Evolutionary conservation across 108 stramenopile species (phyloP).

Genomic region (Mediolabrus comicus): DNA sequence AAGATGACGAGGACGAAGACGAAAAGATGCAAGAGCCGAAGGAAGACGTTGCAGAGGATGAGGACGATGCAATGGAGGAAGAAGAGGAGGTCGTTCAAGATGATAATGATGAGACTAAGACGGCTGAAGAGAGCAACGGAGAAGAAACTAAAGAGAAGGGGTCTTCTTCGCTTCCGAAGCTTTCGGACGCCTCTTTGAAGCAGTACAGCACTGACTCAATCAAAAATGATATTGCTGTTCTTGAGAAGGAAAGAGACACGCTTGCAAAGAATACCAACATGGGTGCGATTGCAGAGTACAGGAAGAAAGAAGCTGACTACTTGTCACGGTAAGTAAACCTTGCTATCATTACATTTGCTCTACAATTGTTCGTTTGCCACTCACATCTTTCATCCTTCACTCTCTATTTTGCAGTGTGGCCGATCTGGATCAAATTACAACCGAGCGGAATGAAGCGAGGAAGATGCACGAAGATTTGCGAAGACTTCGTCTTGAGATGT

Average conservation of each 20-base stretch:
- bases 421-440: conserved; percentile 92
- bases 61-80: conserved; percentile 37
- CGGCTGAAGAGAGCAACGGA: conserved; percentile 3
- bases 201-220: conserved; percentile 64
- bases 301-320: conserved; percentile 91
- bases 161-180: conserved; percentile 37
- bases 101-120: conserved; percentile 5
- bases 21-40: conserved; percentile 33
- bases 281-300: conserved; percentile 92
- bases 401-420: conserved; percentile 49
- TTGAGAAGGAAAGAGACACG: conserved; percentile 76
- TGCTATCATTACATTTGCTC: neutral
- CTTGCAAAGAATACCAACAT: conserved; percentile 92
- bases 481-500: conserved; percentile 93
- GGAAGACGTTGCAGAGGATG: conserved; percentile 35
- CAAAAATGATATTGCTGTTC: conserved; percentile 63
- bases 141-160: conserved; percentile 15
- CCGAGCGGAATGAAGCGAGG: conserved; percentile 80
- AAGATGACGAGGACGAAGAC: conserved; percentile 52
- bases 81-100: conserved; percentile 31
- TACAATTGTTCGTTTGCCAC: neutral
- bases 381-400: neutral
- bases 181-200: conserved; percentile 58
- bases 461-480: conserved; percentile 90
- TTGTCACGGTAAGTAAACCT: conserved; percentile 56